Percentiles rank a stretch among this genome's conserved stretches.
Evolutionary conservation across 2,329 filamentous ascomycete species (phyloP).

Genomic region (Coniella vitis): DNA sequence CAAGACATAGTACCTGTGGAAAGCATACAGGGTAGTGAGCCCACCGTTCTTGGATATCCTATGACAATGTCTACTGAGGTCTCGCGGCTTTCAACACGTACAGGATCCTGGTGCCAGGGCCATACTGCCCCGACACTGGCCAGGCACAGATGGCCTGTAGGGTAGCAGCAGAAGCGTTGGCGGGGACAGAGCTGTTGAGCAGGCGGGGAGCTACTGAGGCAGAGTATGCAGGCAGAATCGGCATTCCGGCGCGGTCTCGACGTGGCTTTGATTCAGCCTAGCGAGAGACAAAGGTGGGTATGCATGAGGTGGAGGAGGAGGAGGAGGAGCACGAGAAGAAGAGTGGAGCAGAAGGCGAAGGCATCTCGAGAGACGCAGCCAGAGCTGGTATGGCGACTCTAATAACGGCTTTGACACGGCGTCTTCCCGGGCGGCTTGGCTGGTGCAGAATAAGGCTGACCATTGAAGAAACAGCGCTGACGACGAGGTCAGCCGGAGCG

Average conservation of each 20-base stretch:
- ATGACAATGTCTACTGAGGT: too few species aligned
- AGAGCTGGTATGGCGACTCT: neutral
- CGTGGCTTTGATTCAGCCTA: neutral
- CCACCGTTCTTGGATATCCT: too few species aligned
- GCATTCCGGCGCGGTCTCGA: constrained; percentile 1
- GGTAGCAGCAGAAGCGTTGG: neutral
- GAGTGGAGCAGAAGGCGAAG: neutral
- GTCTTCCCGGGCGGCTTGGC: too few species aligned
- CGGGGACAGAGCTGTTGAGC: neutral
- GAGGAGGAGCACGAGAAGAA: neutral
- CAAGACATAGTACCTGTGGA: constrained; percentile 54
- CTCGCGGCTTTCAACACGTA: constrained; percentile 32
- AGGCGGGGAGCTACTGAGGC: neutral
- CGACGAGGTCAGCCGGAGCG: neutral
- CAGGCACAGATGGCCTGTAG: constrained; percentile 46
- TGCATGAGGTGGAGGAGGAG: neutral
- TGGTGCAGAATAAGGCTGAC: too few species aligned
- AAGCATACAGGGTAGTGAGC: too few species aligned
- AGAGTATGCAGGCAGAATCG: neutral
- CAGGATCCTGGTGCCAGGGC: constrained; percentile 45
- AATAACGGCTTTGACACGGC: too few species aligned
- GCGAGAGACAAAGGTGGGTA: neutral
- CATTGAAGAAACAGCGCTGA: neutral
- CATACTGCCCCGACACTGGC: constrained; percentile 52
- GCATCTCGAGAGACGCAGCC: too few species aligned